These are phyloP conservation scores for Cryptosporidium parvum DNA, from an alignment of 169 alveolate species.

Conservation along the genomic window DNA sequence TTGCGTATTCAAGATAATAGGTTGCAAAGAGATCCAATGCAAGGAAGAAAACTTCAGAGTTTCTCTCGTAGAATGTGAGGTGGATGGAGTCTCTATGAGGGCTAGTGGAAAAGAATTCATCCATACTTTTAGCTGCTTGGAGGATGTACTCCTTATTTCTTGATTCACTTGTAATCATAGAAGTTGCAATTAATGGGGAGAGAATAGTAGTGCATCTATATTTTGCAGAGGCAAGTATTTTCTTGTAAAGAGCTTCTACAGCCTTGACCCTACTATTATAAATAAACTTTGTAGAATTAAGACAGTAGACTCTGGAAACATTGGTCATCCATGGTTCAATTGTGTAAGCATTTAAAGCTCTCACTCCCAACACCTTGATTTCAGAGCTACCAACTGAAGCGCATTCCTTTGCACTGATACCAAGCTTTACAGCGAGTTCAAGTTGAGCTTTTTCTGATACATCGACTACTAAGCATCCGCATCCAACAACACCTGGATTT, in stretches of 20 bases:
- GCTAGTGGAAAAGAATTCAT: slow-evolving; percentile 16
- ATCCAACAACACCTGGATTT: slow-evolving; percentile 25
- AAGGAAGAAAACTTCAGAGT: not conserved
- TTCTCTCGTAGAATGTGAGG: slow-evolving; percentile 21
- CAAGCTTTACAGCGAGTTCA: not conserved
- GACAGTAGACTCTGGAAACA: slow-evolving; percentile 32
- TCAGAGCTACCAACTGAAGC: slow-evolving; percentile 52
- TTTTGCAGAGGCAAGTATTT: slow-evolving; percentile 47
- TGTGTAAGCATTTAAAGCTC: slow-evolving; percentile 14
- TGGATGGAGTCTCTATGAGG: slow-evolving; percentile 25
- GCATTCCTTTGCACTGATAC: slow-evolving; percentile 10
- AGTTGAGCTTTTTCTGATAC: not conserved
- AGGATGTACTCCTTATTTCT: slow-evolving; percentile 44
- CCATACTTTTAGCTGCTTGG: slow-evolving; percentile 43
- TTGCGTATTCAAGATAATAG: slow-evolving; percentile 35
- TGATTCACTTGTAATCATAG: slow-evolving; percentile 4
- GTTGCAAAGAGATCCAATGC: slow-evolving; percentile 48
- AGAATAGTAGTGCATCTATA: slow-evolving; percentile 33
- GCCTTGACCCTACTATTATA: slow-evolving; percentile 26
- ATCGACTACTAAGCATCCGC: slow-evolving; percentile 68
- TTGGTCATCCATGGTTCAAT: not conserved
- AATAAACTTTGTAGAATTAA: slow-evolving; percentile 18
- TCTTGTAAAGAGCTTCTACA: slow-evolving; percentile 1
- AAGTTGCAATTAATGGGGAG: slow-evolving; percentile 25
- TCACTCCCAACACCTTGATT: slow-evolving; percentile 11